A percentile compares a stretch with the other conserved stretches of the same genome.
Evolutionary conservation across 768 basidiomycete species (phyloP).

Genomic region (Lentinula raphanica): DNA sequence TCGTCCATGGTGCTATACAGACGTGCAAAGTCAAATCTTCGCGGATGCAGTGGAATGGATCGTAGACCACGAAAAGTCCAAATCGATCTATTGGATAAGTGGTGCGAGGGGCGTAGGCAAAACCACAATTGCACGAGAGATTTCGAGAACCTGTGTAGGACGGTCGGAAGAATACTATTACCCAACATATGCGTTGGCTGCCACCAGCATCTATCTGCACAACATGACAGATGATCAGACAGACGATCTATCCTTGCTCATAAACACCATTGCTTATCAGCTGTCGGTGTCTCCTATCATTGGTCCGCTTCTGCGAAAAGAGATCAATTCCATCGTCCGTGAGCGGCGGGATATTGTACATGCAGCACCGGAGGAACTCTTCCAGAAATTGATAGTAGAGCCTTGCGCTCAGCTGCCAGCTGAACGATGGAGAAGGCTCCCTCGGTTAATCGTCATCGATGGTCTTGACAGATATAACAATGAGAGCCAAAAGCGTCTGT

Average conservation of each 20-base stretch:
- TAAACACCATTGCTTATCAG: slow-evolving; percentile 29
- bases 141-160: slow-evolving; percentile 13
- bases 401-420: slow-evolving; percentile 8
- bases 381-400: slow-evolving; percentile 27
- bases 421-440: slow-evolving; percentile 1
- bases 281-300: slow-evolving; percentile 16
- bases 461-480: slow-evolving; percentile 29
- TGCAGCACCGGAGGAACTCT: slow-evolving; percentile 15
- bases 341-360: neutral
- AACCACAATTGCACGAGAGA: slow-evolving; percentile 26
- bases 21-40: neutral
- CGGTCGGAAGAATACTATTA: too few relatives aligned
- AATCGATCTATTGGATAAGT: slow-evolving; percentile 25
- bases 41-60: neutral
- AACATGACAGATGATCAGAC: slow-evolving; percentile 19
- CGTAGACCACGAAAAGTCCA: neutral
- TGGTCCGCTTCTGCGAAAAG: neutral
- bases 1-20: neutral
- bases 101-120: slow-evolving; percentile 30
- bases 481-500: slow-evolving; percentile 19
- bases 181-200: slow-evolving; percentile 17
- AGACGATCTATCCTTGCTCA: slow-evolving; percentile 20
- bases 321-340: slow-evolving; percentile 11
- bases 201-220: slow-evolving; percentile 27
- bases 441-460: slow-evolving; percentile 27